Evolutionary conservation across 2,329 filamentous ascomycete species (phyloP).

Genomic region (Scopulariopsis brevicaulis): DNA sequence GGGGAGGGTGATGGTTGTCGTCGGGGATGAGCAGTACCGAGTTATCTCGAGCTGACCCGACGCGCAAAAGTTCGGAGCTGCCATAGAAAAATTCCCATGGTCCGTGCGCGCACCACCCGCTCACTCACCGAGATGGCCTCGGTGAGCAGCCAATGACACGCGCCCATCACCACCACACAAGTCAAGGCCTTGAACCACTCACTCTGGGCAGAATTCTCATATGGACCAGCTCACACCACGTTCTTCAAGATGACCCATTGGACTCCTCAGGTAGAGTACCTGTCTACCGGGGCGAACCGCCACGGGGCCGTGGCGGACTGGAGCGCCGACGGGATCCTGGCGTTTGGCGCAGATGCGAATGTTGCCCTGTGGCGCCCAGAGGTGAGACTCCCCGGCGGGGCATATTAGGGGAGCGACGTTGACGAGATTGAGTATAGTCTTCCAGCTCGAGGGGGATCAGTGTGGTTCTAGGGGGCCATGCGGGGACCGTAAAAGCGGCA

Average conservation of each 20-base stretch:
- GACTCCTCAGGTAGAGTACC: conserved; percentile 31
- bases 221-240: not conserved
- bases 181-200: not conserved
- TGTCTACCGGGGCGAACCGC: conserved; percentile 79
- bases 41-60: not conserved
- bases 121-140: not conserved
- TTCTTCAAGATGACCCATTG: conserved; percentile 13
- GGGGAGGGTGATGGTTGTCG: not conserved
- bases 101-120: not conserved
- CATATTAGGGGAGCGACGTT: not conserved
- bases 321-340: conserved; percentile 62
- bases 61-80: not conserved
- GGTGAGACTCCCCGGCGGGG: conserved; percentile 34
- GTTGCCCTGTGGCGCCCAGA: conserved; percentile 78
- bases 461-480: conserved; percentile 62
- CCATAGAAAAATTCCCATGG: conserved; percentile 3
- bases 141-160: conserved; percentile 1
- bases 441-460: conserved; percentile 44
- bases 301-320: conserved; percentile 87
- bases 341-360: conserved; percentile 82
- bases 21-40: not conserved
- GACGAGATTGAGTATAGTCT: conserved; percentile 15
- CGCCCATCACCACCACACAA: not conserved
- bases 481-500: conserved; percentile 70
- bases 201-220: not conserved